Conservation (phyloP, 1,139 yeast species). For the Lodderomyces orthopsilosis region DNA sequence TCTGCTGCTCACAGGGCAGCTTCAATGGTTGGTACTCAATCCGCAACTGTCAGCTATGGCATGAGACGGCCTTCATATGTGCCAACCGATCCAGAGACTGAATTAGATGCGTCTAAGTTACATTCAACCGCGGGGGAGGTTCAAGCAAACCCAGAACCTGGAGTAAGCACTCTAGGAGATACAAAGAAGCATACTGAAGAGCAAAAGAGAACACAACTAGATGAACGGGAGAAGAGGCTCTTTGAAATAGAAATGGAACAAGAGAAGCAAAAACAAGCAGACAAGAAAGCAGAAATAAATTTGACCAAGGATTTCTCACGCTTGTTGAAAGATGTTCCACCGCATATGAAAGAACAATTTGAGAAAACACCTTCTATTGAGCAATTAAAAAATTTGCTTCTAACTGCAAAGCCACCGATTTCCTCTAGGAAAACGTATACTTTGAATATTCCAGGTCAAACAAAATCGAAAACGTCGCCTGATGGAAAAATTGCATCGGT, state of each 20-base stretch:
- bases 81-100: not conserved
- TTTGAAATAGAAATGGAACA: conserved; percentile 4
- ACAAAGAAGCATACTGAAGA: not conserved
- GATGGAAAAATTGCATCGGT: conserved; percentile 75
- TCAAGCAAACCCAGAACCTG: no score
- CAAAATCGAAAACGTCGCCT: conserved; percentile 77
- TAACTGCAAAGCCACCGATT: conserved; percentile 40
- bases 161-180: not conserved
- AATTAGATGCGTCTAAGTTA: not conserved
- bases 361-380: conserved; percentile 45
- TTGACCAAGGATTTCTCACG: conserved; percentile 7
- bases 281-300: conserved; percentile 3
- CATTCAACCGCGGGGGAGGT: not conserved
- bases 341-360: conserved; percentile 32
- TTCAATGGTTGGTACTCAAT: conserved; percentile 9
- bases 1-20: conserved; percentile 14
- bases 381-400: conserved; percentile 34
- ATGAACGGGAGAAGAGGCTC: not conserved
- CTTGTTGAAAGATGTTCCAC: conserved; percentile 34
- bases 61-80: conserved; percentile 4
- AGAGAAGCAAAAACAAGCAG: conserved; percentile 2
- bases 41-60: conserved; percentile 1
- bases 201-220: not conserved
- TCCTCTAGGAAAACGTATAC: conserved; percentile 64
- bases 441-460: conserved; percentile 88